These are phyloP conservation scores for Salvia miltiorrhiza DNA, from an alignment of 257 asterid species.

Conservation along the genomic window DNA sequence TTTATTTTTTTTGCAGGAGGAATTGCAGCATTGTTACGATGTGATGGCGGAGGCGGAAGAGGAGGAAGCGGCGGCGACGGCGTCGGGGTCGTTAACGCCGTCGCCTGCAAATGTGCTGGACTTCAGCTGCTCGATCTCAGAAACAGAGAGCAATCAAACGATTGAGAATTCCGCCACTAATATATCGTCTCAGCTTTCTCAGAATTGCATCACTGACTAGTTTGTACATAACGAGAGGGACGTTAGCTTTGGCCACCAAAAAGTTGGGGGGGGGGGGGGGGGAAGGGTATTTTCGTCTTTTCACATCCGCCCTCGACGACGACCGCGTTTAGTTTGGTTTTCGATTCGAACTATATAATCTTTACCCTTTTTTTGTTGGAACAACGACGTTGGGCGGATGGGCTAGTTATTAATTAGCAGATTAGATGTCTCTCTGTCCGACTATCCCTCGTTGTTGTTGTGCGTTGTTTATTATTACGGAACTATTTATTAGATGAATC, in stretches of 20 bases:
- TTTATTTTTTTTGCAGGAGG: slow-evolving; percentile 32
- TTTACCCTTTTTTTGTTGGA: too few relatives aligned
- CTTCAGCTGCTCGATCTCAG: slow-evolving; percentile 31
- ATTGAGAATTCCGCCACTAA: slow-evolving; percentile 2
- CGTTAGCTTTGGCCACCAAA: slow-evolving; percentile 15
- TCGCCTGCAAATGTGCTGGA: slow-evolving; percentile 49
- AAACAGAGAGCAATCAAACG: background rate
- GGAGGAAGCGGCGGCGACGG: slow-evolving; percentile 28
- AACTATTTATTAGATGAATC: too few relatives aligned
- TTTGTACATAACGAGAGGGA: slow-evolving; percentile 31
- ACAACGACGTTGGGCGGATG: too few relatives aligned
- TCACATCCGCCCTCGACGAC: background rate
- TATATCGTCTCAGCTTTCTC: slow-evolving; percentile 10
- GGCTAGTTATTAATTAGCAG: too few relatives aligned
- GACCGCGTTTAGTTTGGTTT: background rate
- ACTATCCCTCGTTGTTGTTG: too few relatives aligned
- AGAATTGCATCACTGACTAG: slow-evolving; percentile 11
- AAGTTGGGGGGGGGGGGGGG: background rate
- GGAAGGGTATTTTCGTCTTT: slow-evolving; percentile 20
- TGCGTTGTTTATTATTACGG: too few relatives aligned
- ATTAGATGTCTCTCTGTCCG: too few relatives aligned
- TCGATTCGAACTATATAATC: background rate
- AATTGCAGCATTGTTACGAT: slow-evolving; percentile 39
- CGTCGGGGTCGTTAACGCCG: slow-evolving; percentile 43
- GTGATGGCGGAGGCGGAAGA: slow-evolving; percentile 35